A percentile compares a stretch with the other conserved stretches of the same genome.
phyloP scores from a whole-genome alignment of 345 rosid genomes.

The Boechera divaricarpa region DNA sequence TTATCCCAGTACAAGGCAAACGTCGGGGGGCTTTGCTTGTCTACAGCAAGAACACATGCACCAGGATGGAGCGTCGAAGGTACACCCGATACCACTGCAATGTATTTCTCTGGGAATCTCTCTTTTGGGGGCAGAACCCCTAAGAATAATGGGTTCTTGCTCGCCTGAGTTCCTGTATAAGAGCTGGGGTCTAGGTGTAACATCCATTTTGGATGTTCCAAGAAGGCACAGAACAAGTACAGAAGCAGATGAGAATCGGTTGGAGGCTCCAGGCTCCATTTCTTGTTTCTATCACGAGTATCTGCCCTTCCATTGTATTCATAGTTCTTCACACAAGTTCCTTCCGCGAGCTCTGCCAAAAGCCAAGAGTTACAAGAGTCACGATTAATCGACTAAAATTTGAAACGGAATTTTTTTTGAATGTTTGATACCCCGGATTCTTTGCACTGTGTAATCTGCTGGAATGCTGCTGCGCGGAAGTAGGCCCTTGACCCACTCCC shows the following conservation, averaged over 20 bases:
- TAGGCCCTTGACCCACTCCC: slow-evolving; percentile 91
- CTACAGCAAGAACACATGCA: slow-evolving; percentile 76
- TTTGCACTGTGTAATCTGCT: slow-evolving; percentile 74
- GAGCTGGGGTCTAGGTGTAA: slow-evolving; percentile 89
- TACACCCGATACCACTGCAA: slow-evolving; percentile 68
- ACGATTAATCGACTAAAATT: slow-evolving; percentile 6
- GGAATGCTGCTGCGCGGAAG: slow-evolving; percentile 79
- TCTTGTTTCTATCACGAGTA: slow-evolving; percentile 70
- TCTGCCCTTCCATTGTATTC: slow-evolving; percentile 78
- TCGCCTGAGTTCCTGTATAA: slow-evolving; percentile 77
- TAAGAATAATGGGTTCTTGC: slow-evolving; percentile 85
- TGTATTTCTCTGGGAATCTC: slow-evolving; percentile 89
- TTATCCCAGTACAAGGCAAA: slow-evolving; percentile 94
- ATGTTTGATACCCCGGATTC: slow-evolving; percentile 67
- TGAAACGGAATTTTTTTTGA: background rate
- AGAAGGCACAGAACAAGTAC: slow-evolving; percentile 89
- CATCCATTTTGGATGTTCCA: slow-evolving; percentile 99
- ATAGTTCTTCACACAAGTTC: slow-evolving; percentile 91
- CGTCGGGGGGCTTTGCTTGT: slow-evolving; percentile 69
- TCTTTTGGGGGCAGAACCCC: slow-evolving; percentile 89
- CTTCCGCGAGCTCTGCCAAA: slow-evolving; percentile 83
- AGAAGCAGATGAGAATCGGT: slow-evolving; percentile 90
- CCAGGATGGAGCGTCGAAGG: slow-evolving; percentile 88
- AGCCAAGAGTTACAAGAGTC: slow-evolving; percentile 24
- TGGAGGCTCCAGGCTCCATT: slow-evolving; percentile 82